These are phyloP conservation scores for Populus tremula DNA, from an alignment of 345 rosid species.

Conservation along the genomic window DNA sequence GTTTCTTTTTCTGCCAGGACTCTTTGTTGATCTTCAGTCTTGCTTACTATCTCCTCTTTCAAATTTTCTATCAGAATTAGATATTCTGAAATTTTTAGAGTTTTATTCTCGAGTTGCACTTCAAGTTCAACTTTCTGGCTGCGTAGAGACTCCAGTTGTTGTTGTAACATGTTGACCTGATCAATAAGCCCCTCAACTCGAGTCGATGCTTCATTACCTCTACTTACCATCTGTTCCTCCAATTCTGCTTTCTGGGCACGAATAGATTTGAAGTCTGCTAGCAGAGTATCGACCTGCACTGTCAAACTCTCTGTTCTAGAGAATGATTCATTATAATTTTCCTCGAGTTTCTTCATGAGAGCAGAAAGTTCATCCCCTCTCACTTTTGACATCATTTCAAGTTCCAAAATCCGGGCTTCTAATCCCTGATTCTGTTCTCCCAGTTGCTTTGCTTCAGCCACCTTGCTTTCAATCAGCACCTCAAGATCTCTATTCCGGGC, in stretches of 20 bases:
- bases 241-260: slow-evolving; percentile 50
- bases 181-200: slow-evolving; percentile 45
- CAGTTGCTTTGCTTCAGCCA: slow-evolving; percentile 41
- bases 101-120: slow-evolving; percentile 51
- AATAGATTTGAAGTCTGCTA: slow-evolving; percentile 39
- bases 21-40: slow-evolving; percentile 25
- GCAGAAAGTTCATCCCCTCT: slow-evolving; percentile 48
- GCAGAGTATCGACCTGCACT: slow-evolving; percentile 39
- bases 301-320: slow-evolving; percentile 57
- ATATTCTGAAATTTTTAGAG: slow-evolving; percentile 48
- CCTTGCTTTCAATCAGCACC: slow-evolving; percentile 43
- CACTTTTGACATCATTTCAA: slow-evolving; percentile 43
- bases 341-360: slow-evolving; percentile 53
- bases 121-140: slow-evolving; percentile 55
- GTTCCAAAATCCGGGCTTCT: slow-evolving; percentile 47
- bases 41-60: slow-evolving; percentile 25
- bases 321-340: slow-evolving; percentile 46
- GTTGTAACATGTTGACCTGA: slow-evolving; percentile 48
- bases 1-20: slow-evolving; percentile 25
- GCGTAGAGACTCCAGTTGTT: slow-evolving; percentile 47
- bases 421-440: slow-evolving; percentile 41
- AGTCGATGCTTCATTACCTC: slow-evolving; percentile 50
- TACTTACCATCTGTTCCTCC: slow-evolving; percentile 52
- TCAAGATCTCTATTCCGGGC: slow-evolving; percentile 41
- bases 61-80: slow-evolving; percentile 29